Conservation (phyloP, 164 flowering plant species). For the Nelumbo lutea region DNA sequence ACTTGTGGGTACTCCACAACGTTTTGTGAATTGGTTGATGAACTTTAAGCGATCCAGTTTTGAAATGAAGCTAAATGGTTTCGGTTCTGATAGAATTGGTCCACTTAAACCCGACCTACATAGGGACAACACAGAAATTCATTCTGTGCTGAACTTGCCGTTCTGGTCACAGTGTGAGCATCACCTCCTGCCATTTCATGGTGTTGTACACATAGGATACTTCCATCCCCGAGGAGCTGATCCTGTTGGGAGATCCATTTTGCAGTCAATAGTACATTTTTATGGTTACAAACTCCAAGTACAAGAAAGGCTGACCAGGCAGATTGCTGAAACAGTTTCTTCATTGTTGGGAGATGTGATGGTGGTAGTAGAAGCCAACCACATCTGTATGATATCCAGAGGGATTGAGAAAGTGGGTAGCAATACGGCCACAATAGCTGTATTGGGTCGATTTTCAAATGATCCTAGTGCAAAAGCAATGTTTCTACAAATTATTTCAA, state of each 20-base stretch:
- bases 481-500: conserved; percentile 60
- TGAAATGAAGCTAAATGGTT: conserved; percentile 57
- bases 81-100: conserved; percentile 18
- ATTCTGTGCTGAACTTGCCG: conserved; percentile 58
- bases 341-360: conserved; percentile 66
- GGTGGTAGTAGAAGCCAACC: conserved; percentile 86
- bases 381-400: conserved; percentile 92
- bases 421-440: conserved; percentile 83
- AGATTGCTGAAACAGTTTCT: conserved; percentile 83
- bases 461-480: conserved; percentile 51
- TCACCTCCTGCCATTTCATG: conserved; percentile 91
- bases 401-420: conserved; percentile 93
- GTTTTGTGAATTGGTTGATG: conserved; percentile 80
- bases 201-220: conserved; percentile 84
- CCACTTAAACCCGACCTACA: conserved; percentile 12
- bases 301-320: conserved; percentile 88
- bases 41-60: conserved; percentile 52
- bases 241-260: conserved; percentile 39
- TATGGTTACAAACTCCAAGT: conserved; percentile 93
- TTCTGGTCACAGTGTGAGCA: conserved; percentile 97
- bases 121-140: conserved; percentile 22
- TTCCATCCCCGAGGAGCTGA: conserved; percentile 28
- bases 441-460: conserved; percentile 68
- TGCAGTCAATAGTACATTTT: conserved; percentile 74
- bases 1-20: conserved; percentile 68